Evolutionary conservation across 228 moss, liverwort and hornwort species (phyloP).

Genomic region (Sphagnum fallax): DNA sequence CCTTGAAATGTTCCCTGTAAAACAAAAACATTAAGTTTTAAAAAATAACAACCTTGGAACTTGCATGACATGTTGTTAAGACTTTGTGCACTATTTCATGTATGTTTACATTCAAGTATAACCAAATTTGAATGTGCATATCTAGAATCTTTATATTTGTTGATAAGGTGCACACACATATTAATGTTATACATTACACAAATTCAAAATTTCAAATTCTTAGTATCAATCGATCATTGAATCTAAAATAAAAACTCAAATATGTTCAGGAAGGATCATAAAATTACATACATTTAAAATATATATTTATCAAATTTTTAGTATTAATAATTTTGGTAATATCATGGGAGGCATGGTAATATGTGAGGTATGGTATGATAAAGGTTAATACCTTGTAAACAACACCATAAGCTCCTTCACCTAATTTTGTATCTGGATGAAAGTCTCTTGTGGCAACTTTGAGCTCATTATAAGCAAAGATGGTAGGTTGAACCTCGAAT

Average conservation of each 20-base stretch:
- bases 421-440: conserved; percentile 13
- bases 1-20: conserved; percentile 12
- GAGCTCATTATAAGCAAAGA: conserved; percentile 16
- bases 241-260: neutral
- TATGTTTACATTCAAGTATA: neutral
- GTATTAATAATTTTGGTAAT: no score
- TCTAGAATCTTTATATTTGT: neutral
- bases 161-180: no score
- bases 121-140: neutral
- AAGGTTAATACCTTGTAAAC: conserved; percentile 21
- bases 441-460: conserved; percentile 13
- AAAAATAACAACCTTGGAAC: neutral
- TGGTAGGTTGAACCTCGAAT: conserved; percentile 22
- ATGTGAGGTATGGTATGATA: no score
- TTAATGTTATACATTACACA: no score
- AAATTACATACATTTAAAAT: neutral
- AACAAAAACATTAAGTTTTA: neutral
- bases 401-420: conserved; percentile 19
- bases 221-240: no score
- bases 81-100: neutral
- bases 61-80: neutral
- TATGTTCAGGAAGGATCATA: neutral
- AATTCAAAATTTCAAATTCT: neutral
- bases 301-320: neutral
- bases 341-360: no score